Base-by-base conservation (phyloP, 192 early-diverging fungal species). In the Umbelopsis sp. region DNA sequence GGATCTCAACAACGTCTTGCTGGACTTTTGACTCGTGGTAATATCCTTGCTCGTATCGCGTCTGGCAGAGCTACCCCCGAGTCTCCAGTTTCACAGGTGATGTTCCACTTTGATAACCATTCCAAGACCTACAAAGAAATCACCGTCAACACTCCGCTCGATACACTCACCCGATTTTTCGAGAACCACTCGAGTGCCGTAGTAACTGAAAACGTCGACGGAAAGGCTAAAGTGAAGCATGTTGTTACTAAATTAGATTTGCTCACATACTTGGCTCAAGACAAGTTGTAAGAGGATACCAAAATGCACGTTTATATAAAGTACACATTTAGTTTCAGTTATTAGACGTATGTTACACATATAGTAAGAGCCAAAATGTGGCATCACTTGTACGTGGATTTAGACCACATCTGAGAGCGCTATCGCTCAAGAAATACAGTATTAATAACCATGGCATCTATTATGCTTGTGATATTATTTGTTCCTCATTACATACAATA, bases 191-290 rank as follows among this genome's bases (percentile, higher is more conserved):
- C 90, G 53, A 85, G 88, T 10, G 97, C 93, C 27, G 85, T 99
- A 64, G 94, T 99, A 35, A 99, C 97, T 20, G 81, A 82, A 47
- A 73, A 71, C 10, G 37, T 35, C 46, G 79, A 82, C 49, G 81
- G 86, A 21, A 87, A 89, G 52, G 84, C 88, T 49, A 86, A 85
- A 67, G 91, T 95, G 49, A 70, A 78, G 67, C 89, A 92, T 64
- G 93, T 99, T n/a, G 87, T 98, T 27, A 99, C 96, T 66, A 97
- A 97, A 77, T 89, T 98, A 52, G 97, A 99, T 78, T 80, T 99
- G 67, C 83, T 99, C 22, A 79, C 88, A 1, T 93, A 84, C 72
- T 78, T 99, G 71, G 90, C 94, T 69, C 86, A 90, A 48, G 70
- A 76, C 30, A 73, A 78, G 47, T 52, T 58, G 61, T 69, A 73